Evolutionary conservation across 768 basidiomycete species (phyloP), one percentile per base, ranked within the genome.

Genomic region (Neoboletus subvelutipes): DNA sequence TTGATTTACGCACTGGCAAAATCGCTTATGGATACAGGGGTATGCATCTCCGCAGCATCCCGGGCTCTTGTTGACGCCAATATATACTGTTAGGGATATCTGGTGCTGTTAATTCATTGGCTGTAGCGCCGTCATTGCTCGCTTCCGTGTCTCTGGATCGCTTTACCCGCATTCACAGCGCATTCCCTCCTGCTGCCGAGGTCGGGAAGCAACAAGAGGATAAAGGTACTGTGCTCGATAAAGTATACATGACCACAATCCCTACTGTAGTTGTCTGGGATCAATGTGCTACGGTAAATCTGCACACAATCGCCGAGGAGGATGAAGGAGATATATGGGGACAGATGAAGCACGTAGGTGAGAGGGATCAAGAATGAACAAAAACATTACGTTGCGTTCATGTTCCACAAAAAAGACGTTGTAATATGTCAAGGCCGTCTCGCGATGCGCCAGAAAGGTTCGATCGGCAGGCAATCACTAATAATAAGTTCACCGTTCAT

Each of bases 201-300:
- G 73, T 70, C 1, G 80, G 79, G n/a, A 69, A 80, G 52, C 79
- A 77, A 54, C 81, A 81, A 56, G 81, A 85, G 47, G 69, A 73
- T 43, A 86, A 81, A 63, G 87, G 90, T 9, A 67, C 78, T 48
- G 78, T 88, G 17, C 67, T 88, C 5, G 82, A 84, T 34, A 92
- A 86, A 66, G 65, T 78, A 31, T 92, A 81, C 73, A 74, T 84
- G 67, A 86, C 83, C 46, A 80, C 80, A 52, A 72, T 76, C 5
- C 88, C 89, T 7, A 87, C 85, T 10, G 80, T 78, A 29, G 75
- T 86, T 39, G 73, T 82, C 20, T 92, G 86, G 88, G 88, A 87
- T 67, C 74, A 73, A 36, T 53, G n/a, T 37, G 64, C 66, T 22
- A 61, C 57, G 20, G 67, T 64, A 42, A 67, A 63, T 49, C n/a